phyloP scores from a whole-genome alignment of 176 grass and related monocot species.

The Aegilops longissima region DNA sequence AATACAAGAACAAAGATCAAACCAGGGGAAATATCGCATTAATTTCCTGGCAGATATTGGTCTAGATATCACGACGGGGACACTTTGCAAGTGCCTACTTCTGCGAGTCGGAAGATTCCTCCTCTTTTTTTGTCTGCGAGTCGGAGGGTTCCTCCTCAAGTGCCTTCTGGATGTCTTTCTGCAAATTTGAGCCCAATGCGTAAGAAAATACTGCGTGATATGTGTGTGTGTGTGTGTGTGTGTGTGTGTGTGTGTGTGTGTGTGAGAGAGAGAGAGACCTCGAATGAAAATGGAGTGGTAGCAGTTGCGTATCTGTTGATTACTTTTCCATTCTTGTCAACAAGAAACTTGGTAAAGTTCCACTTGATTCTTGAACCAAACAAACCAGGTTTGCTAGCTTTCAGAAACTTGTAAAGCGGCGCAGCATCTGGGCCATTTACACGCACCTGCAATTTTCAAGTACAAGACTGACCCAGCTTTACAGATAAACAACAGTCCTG shows the following conservation, averaged over 20 bases:
- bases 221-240: too few species aligned
- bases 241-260: too few species aligned
- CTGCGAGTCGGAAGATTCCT: not conserved
- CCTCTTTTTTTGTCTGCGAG: constrained; percentile 7
- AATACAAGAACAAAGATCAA: not conserved
- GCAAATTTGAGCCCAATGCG: constrained; percentile 34
- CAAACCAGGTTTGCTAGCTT: constrained; percentile 69
- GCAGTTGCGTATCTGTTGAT: constrained; percentile 60
- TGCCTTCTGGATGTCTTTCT: constrained; percentile 81
- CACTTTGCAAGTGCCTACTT: constrained; percentile 25
- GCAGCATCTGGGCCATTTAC: constrained; percentile 78
- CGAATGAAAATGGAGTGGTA: constrained; percentile 61
- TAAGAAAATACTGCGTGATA: constrained; percentile 10
- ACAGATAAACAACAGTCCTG: not conserved
- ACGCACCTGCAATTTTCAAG: constrained; percentile 46
- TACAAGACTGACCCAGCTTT: not conserved
- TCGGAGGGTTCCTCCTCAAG: constrained; percentile 46
- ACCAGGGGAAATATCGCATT: not conserved
- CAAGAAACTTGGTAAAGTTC: constrained; percentile 96
- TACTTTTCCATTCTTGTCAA: constrained; percentile 85
- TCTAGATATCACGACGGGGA: not conserved
- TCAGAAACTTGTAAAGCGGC: constrained; percentile 86
- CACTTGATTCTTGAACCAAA: constrained; percentile 89
- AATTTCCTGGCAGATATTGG: not conserved
- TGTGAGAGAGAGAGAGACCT: constrained; percentile 34